Conservation (phyloP, 225 moss, liverwort and hornwort genomes). For the Anthoceros angustus region DNA sequence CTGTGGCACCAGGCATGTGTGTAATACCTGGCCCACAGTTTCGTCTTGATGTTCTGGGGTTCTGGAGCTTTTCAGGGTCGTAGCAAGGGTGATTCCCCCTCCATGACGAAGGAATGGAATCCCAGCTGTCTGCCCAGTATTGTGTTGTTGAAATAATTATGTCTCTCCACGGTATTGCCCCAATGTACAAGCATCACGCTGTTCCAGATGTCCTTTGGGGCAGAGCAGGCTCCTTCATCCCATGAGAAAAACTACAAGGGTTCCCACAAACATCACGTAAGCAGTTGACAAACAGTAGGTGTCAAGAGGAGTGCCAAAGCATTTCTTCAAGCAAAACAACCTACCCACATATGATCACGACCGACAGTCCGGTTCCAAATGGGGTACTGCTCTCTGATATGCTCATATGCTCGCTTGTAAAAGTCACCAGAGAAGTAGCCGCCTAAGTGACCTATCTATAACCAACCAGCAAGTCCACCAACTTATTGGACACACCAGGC, state of each 20-base stretch:
- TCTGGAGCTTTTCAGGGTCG: slow-evolving; percentile 53
- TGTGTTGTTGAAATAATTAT: slow-evolving; percentile 57
- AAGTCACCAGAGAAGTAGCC: slow-evolving; percentile 54
- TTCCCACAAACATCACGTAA: background rate
- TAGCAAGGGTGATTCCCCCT: slow-evolving; percentile 77
- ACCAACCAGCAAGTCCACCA: background rate
- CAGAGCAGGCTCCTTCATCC: slow-evolving; percentile 91
- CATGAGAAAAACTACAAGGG: slow-evolving; percentile 57
- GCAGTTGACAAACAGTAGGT: background rate
- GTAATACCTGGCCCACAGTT: slow-evolving; percentile 32
- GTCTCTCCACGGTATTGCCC: slow-evolving; percentile 67
- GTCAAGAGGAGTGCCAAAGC: background rate
- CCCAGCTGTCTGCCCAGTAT: slow-evolving; percentile 52
- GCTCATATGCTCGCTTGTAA: slow-evolving; percentile 41
- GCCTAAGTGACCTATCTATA: slow-evolving; percentile 35
- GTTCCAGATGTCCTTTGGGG: slow-evolving; percentile 84
- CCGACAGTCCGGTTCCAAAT: slow-evolving; percentile 58
- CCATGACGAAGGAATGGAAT: slow-evolving; percentile 48
- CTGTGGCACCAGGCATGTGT: too few relatives aligned
- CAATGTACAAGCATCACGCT: slow-evolving; percentile 89
- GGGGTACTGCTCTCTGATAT: slow-evolving; percentile 42
- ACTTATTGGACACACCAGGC: background rate
- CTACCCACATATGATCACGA: slow-evolving; percentile 85
- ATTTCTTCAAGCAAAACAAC: background rate
- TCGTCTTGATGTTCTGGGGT: slow-evolving; percentile 17